Evolutionary conservation across 164 flowering plant genomes (phyloP).

Genomic region (Tinospora cordifolia): DNA sequence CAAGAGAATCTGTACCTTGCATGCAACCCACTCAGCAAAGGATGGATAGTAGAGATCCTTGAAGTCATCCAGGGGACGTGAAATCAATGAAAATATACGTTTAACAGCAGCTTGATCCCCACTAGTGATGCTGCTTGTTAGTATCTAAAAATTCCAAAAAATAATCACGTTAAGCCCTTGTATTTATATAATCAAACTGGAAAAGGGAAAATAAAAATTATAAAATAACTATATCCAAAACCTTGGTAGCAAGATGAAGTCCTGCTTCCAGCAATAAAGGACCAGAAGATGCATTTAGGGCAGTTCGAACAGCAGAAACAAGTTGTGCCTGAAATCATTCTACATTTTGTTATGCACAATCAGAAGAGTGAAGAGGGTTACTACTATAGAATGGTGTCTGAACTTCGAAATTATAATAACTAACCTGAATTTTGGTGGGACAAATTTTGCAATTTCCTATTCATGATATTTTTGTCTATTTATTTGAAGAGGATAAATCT

Average conservation of each 20-base stretch:
- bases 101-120: conserved; percentile 85
- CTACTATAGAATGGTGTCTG: not conserved
- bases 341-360: conserved; percentile 10
- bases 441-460: no score
- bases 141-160: conserved; percentile 44
- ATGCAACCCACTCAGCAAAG: conserved; percentile 97
- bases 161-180: conserved; percentile 4
- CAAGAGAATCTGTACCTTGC: conserved; percentile 51
- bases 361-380: not conserved
- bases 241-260: conserved; percentile 88
- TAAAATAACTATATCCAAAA: conserved; percentile 16
- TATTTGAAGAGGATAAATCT: no score
- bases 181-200: not conserved
- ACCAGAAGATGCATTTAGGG: conserved; percentile 63
- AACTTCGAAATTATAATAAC: no score
- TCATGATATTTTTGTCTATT: no score
- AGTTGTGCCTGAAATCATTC: conserved; percentile 67
- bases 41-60: conserved; percentile 90
- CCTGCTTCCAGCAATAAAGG: conserved; percentile 94
- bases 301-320: conserved; percentile 89
- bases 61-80: conserved; percentile 77
- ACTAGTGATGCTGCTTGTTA: conserved; percentile 79
- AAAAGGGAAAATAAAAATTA: conserved; percentile 1
- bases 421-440: no score
- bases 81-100: conserved; percentile 77